phyloP scores from a whole-genome alignment of 2,329 filamentous ascomycete species.

The Dothistroma septosporum region DNA sequence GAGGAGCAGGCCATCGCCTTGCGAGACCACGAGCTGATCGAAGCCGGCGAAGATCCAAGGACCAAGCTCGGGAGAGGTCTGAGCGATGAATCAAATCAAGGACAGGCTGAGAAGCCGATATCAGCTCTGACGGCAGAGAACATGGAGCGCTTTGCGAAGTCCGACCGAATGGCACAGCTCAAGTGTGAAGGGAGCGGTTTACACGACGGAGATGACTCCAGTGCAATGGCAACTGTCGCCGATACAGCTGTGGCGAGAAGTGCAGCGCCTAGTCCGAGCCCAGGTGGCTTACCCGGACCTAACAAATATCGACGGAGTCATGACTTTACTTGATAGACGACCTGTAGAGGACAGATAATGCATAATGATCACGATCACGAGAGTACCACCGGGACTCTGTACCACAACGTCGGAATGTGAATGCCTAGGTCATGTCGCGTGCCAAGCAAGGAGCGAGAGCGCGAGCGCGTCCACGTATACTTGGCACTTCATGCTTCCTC shows the following conservation, averaged over 20 bases:
- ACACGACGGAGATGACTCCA: conserved; percentile 15
- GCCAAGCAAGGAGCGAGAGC: not conserved
- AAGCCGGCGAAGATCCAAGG: conserved; percentile 41
- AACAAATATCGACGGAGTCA: conserved; percentile 1
- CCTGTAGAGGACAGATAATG: not conserved
- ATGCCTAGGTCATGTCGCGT: not conserved
- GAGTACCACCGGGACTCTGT: not conserved
- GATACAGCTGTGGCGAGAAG: conserved; percentile 9
- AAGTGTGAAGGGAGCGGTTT: not conserved
- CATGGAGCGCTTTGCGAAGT: conserved; percentile 26
- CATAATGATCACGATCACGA: not conserved
- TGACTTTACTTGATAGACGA: not conserved
- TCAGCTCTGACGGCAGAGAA: conserved; percentile 26
- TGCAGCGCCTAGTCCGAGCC: conserved; percentile 2
- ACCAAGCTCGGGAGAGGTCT: conserved; percentile 23
- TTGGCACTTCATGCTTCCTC: not conserved
- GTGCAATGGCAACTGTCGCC: conserved; percentile 17
- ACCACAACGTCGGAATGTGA: not conserved
- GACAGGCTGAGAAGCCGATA: not conserved
- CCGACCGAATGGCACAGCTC: not conserved
- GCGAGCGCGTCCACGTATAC: not conserved
- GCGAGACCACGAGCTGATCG: conserved; percentile 53
- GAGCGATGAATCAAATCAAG: conserved; percentile 15
- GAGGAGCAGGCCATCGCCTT: conserved; percentile 54
- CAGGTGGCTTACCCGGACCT: not conserved